Evolutionary conservation across 176 grass and related monocot genomes (phyloP).

Genomic region (Aegilops speltoides): DNA sequence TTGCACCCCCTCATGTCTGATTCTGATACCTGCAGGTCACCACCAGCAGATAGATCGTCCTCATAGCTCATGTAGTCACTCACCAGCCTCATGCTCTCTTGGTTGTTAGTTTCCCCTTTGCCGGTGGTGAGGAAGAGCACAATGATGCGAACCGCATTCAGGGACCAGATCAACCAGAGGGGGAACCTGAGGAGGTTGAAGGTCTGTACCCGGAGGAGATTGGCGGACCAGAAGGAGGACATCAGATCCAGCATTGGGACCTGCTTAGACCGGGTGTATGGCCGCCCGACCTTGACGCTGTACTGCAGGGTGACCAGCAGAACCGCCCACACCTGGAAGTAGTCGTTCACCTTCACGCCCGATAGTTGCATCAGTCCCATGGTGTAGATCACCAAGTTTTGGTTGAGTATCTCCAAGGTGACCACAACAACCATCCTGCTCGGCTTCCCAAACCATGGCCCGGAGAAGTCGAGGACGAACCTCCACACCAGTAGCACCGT

Average conservation of each 20-base stretch:
- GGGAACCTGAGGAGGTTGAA: neutral
- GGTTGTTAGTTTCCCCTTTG: no score
- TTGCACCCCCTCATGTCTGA: constrained; percentile 3
- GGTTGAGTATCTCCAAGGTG: neutral
- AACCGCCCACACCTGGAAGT: constrained; percentile 34
- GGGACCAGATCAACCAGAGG: constrained; percentile 18
- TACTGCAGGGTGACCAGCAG: constrained; percentile 32
- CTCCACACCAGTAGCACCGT: no score
- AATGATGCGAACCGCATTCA: constrained; percentile 15
- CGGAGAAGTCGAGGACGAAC: no score
- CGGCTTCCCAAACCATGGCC: no score
- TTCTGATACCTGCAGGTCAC: neutral
- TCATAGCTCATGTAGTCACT: constrained; percentile 36
- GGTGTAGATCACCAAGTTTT: neutral
- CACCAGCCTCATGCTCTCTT: neutral
- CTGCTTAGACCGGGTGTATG: neutral
- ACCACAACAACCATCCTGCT: no score
- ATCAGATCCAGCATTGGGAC: constrained; percentile 21
- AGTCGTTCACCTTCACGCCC: neutral
- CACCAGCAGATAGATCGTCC: neutral
- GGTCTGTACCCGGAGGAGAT: neutral
- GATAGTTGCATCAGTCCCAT: constrained; percentile 40
- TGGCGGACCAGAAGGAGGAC: constrained; percentile 24
- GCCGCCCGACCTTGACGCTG: constrained; percentile 19
- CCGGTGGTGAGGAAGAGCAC: no score